Percentiles rank a stretch among this genome's conserved stretches.
Conservation (phyloP, 495 filamentous ascomycete genomes). For the Lichenothelia convexa region DNA sequence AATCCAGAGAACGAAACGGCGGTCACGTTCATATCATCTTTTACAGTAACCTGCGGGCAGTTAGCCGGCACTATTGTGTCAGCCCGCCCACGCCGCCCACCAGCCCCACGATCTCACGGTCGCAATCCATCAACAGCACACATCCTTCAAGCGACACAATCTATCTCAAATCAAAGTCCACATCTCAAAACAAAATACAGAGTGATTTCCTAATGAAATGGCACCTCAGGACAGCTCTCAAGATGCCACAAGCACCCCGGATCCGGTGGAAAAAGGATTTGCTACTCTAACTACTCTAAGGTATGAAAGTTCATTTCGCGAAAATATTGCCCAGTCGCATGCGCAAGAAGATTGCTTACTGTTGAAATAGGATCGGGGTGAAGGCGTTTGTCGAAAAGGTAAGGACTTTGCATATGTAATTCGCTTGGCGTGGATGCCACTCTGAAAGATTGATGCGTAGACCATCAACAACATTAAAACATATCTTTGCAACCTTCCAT, state of each 20-base stretch:
- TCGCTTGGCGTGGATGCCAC: slow-evolving; percentile 1
- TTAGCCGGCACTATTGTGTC: too few species aligned
- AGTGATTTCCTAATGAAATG: not conserved
- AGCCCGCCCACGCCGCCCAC: too few species aligned
- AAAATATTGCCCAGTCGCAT: slow-evolving; percentile 27
- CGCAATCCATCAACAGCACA: not conserved
- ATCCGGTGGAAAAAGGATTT: slow-evolving; percentile 1
- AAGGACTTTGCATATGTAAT: slow-evolving; percentile 7
- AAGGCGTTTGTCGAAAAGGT: slow-evolving; percentile 59
- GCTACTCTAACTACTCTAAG: slow-evolving; percentile 12
- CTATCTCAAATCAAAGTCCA: not conserved
- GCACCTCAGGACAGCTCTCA: not conserved
- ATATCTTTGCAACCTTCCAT: not conserved
- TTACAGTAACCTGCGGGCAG: too few species aligned
- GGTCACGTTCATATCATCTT: too few species aligned
- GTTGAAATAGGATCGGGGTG: slow-evolving; percentile 41
- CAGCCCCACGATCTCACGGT: not conserved
- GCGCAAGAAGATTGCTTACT: slow-evolving; percentile 4
- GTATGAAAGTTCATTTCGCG: too few species aligned
- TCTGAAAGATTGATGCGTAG: not conserved
- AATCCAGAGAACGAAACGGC: too few species aligned
- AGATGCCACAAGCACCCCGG: not conserved
- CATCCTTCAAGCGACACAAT: not conserved
- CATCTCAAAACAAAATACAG: not conserved
- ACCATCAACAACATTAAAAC: not conserved